Evolutionary conservation across 805 yeast species (phyloP).

Genomic region (Pichia phayaonensis): DNA sequence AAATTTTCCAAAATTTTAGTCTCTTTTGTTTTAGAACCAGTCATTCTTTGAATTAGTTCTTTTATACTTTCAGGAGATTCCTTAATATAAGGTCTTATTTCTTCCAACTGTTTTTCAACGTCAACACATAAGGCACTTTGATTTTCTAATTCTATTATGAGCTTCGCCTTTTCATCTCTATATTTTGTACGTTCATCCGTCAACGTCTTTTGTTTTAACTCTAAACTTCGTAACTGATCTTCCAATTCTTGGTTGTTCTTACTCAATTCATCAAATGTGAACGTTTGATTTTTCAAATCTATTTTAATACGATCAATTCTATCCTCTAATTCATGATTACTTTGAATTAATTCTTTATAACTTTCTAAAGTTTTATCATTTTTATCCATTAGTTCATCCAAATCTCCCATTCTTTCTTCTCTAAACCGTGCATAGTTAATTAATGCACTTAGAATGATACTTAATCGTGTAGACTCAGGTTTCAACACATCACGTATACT

Average conservation of each 20-base stretch:
- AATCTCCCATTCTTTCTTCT: slow-evolving; percentile 65
- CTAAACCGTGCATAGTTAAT: slow-evolving; percentile 81
- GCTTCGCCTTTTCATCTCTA: slow-evolving; percentile 50
- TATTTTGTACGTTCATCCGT: slow-evolving; percentile 56
- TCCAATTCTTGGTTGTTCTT: slow-evolving; percentile 51
- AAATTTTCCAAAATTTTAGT: slow-evolving; percentile 31
- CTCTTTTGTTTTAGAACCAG: slow-evolving; percentile 35
- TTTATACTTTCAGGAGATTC: slow-evolving; percentile 52
- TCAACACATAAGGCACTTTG: slow-evolving; percentile 50
- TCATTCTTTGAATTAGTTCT: slow-evolving; percentile 46
- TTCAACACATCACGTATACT: slow-evolving; percentile 63
- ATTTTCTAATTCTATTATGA: slow-evolving; percentile 54
- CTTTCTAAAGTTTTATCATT: slow-evolving; percentile 44
- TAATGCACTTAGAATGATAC: slow-evolving; percentile 69
- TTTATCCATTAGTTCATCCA: slow-evolving; percentile 51
- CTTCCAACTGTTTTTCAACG: slow-evolving; percentile 49
- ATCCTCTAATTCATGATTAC: slow-evolving; percentile 32
- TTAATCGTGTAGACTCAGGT: slow-evolving; percentile 65
- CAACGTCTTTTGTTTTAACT: slow-evolving; percentile 53
- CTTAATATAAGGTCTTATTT: slow-evolving; percentile 49
- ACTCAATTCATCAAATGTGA: slow-evolving; percentile 36
- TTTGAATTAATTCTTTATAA: slow-evolving; percentile 35
- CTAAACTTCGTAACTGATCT: slow-evolving; percentile 51
- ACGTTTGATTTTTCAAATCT: slow-evolving; percentile 19
- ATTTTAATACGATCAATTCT: slow-evolving; percentile 16